Conservation (phyloP, 352 stramenopile species). For the Pythium phragmiticola region DNA sequence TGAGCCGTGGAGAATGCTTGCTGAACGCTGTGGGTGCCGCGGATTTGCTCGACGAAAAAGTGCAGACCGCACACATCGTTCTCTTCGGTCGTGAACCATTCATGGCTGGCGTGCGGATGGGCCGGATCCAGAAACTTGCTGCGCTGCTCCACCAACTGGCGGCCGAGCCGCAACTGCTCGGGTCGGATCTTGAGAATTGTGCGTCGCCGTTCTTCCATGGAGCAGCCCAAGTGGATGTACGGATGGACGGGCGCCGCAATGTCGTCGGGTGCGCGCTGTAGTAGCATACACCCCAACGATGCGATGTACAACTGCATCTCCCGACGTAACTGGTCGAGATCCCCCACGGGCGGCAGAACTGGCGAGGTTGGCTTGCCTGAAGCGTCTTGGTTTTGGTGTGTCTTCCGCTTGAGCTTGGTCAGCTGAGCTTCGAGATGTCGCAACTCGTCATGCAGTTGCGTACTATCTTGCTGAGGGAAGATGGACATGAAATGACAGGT, state of each 20-base stretch:
- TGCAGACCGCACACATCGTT: slow-evolving; percentile 49
- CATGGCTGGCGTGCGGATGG: slow-evolving; percentile 36
- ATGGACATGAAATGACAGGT: background rate
- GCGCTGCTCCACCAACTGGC: slow-evolving; percentile 39
- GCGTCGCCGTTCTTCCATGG: slow-evolving; percentile 28
- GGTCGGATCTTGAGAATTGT: slow-evolving; percentile 35
- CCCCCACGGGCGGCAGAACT: background rate
- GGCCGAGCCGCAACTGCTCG: slow-evolving; percentile 31
- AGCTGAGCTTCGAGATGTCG: slow-evolving; percentile 11
- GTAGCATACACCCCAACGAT: slow-evolving; percentile 12
- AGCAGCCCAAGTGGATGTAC: slow-evolving; percentile 37
- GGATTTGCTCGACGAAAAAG: slow-evolving; percentile 50
- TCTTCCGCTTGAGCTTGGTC: slow-evolving; percentile 6
- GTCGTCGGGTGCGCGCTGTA: background rate
- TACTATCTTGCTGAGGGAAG: slow-evolving; percentile 10
- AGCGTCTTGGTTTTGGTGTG: too few relatives aligned
- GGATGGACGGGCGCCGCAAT: slow-evolving; percentile 17
- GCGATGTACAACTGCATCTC: slow-evolving; percentile 14
- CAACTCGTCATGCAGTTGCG: slow-evolving; percentile 4
- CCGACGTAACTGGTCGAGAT: background rate
- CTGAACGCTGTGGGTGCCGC: slow-evolving; percentile 29
- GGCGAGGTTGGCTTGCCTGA: background rate
- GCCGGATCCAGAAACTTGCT: slow-evolving; percentile 37
- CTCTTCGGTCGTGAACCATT: slow-evolving; percentile 39
- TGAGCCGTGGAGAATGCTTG: slow-evolving; percentile 41